Percentiles rank a stretch among this genome's conserved stretches.
phyloP scores from a whole-genome alignment of 176 grass and related monocot genomes.

The Aegilops tauschii region DNA sequence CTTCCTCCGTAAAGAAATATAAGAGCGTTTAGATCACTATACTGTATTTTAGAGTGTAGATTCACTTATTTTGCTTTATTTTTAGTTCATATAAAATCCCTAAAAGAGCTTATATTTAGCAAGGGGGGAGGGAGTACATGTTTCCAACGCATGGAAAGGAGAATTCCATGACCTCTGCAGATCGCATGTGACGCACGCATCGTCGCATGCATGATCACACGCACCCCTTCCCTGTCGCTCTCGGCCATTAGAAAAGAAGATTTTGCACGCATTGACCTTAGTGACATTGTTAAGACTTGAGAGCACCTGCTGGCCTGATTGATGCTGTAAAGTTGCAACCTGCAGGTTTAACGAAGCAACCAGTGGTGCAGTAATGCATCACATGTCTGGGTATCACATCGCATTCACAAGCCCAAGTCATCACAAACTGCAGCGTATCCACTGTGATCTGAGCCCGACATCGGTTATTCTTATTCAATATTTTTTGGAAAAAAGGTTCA shows the following conservation, averaged over 20 bases:
- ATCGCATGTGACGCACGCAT: not conserved
- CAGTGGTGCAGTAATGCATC: too few species aligned
- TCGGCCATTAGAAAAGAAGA: not conserved
- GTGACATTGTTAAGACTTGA: not conserved
- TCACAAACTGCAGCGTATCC: not conserved
- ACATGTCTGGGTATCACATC: too few species aligned
- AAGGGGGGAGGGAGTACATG: not conserved
- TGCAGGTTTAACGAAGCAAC: too few species aligned
- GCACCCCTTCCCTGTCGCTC: not conserved
- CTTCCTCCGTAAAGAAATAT: too few species aligned
- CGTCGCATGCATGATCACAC: not conserved
- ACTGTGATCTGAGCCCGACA: not conserved
- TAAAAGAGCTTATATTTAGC: too few species aligned
- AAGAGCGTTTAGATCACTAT: too few species aligned
- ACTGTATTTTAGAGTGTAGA: too few species aligned
- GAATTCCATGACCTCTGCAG: slow-evolving; percentile 1
- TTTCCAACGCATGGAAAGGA: not conserved
- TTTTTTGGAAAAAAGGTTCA: not conserved
- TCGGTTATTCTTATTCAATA: not conserved
- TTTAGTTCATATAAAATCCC: too few species aligned
- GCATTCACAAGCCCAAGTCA: not conserved
- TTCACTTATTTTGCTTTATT: too few species aligned
- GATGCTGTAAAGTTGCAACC: too few species aligned
- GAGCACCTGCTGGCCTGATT: not conserved
- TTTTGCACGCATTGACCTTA: not conserved